phyloP scores from a whole-genome alignment of 352 stramenopile species.

The Globisporangium yorkense region DNA sequence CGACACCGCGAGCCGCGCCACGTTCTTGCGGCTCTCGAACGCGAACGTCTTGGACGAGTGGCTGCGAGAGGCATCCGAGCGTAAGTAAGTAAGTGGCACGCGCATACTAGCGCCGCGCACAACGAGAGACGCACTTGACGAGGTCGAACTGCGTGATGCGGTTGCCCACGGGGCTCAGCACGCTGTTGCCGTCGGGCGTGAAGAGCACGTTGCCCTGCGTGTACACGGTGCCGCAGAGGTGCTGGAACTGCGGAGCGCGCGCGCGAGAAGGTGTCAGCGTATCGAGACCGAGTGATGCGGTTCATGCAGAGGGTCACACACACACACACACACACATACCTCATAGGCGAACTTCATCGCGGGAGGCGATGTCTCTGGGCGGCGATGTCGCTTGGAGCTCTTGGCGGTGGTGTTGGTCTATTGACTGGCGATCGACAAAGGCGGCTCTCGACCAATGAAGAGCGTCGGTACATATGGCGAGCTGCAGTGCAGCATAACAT shows the following conservation, averaged over 20 bases:
- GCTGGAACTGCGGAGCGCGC: constrained; percentile 69
- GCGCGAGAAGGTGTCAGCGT: background rate
- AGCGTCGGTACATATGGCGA: background rate
- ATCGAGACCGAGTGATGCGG: background rate
- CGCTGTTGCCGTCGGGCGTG: constrained; percentile 89
- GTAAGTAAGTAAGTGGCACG: background rate
- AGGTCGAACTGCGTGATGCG: constrained; percentile 94
- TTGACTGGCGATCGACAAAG: constrained; percentile 21
- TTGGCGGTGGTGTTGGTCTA: constrained; percentile 4
- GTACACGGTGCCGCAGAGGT: constrained; percentile 92
- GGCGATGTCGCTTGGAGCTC: constrained; percentile 14
- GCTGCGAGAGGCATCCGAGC: constrained; percentile 19
- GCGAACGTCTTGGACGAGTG: constrained; percentile 87
- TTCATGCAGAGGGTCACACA: background rate
- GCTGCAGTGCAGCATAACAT: background rate
- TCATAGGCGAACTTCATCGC: constrained; percentile 88
- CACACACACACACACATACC: constrained; percentile 5
- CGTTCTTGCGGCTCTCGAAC: constrained; percentile 90
- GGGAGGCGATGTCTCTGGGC: constrained; percentile 6
- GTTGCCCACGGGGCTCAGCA: constrained; percentile 92
- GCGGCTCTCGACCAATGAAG: background rate
- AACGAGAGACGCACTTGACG: constrained; percentile 67
- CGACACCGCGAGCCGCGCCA: constrained; percentile 82
- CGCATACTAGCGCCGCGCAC: background rate
- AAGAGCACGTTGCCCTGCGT: constrained; percentile 92